Conservation (phyloP, 106 monocot species). For the Apostasia shenzhenica region DNA sequence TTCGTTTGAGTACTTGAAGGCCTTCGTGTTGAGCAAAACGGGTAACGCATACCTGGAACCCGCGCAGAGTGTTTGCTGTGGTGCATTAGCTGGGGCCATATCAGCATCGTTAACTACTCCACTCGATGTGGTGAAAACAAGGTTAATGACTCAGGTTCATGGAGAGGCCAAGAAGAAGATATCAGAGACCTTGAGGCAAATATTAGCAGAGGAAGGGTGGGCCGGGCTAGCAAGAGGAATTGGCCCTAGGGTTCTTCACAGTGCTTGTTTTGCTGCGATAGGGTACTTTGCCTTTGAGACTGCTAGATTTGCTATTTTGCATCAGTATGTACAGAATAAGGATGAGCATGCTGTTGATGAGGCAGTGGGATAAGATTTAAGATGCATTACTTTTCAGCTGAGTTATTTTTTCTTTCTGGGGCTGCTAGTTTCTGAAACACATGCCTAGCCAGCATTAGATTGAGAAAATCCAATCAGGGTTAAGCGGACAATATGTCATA, state of each 20-base stretch:
- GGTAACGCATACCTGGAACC: constrained; percentile 56
- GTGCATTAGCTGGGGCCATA: constrained; percentile 88
- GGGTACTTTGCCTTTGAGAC: constrained; percentile 93
- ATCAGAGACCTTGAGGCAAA: constrained; percentile 47
- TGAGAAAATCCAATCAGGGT: no score
- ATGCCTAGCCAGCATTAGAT: no score
- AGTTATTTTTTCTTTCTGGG: no score
- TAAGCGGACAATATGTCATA: no score
- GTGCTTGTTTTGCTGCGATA: constrained; percentile 89
- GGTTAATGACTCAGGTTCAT: constrained; percentile 72
- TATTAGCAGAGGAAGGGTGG: constrained; percentile 81
- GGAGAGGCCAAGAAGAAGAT: constrained; percentile 49
- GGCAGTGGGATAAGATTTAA: not conserved
- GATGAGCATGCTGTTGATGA: constrained; percentile 12
- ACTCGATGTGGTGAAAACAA: constrained; percentile 90
- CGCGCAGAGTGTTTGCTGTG: constrained; percentile 64
- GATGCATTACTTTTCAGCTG: no score
- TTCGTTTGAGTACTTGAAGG: constrained; percentile 94
- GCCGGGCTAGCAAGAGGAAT: constrained; percentile 68
- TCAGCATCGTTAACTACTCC: constrained; percentile 91
- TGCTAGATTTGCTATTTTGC: constrained; percentile 46
- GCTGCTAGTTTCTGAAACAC: no score
- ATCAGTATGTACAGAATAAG: constrained; percentile 48
- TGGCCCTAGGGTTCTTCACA: constrained; percentile 87
- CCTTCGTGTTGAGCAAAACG: constrained; percentile 43